These are phyloP conservation scores for Sporothrix euskadiensis DNA, from an alignment of 2,329 filamentous ascomycete species.

Conservation along the genomic window DNA sequence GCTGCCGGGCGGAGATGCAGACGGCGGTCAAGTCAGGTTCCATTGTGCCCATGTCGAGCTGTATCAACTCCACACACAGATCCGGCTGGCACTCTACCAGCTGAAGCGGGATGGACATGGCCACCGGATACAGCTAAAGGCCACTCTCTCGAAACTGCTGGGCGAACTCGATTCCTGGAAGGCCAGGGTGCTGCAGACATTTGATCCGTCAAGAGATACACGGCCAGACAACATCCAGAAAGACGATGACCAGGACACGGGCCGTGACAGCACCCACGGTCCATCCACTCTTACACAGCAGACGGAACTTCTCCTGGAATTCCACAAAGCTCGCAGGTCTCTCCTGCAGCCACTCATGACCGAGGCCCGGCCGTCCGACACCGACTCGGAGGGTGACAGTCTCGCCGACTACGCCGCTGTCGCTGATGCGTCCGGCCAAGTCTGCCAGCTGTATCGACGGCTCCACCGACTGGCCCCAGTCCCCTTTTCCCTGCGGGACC, in stretches of 20 bases:
- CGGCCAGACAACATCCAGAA: background rate
- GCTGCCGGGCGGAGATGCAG: constrained; percentile 10
- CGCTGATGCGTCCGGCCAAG: constrained; percentile 28
- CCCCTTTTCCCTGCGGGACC: constrained; percentile 26
- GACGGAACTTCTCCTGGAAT: constrained; percentile 25
- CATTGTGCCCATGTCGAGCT: constrained; percentile 27
- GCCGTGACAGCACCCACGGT: background rate
- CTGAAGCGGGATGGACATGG: background rate
- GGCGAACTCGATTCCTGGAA: constrained; percentile 25
- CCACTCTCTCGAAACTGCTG: background rate
- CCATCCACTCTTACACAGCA: background rate
- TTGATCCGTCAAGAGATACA: background rate
- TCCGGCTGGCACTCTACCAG: constrained; percentile 27
- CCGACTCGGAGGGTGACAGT: background rate
- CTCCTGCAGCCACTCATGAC: constrained; percentile 29
- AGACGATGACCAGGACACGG: background rate
- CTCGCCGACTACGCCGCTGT: constrained; percentile 22
- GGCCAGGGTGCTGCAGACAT: background rate
- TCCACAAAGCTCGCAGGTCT: constrained; percentile 22
- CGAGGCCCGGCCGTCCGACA: constrained; percentile 14
- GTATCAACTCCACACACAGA: constrained; percentile 28
- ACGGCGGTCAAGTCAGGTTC: constrained; percentile 14
- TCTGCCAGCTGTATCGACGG: constrained; percentile 28
- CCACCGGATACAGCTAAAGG: background rate
- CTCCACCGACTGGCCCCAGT: constrained; percentile 27